Base-by-base conservation (phyloP, 805 yeast species). In the Hanseniaspora lindneri region DNA sequence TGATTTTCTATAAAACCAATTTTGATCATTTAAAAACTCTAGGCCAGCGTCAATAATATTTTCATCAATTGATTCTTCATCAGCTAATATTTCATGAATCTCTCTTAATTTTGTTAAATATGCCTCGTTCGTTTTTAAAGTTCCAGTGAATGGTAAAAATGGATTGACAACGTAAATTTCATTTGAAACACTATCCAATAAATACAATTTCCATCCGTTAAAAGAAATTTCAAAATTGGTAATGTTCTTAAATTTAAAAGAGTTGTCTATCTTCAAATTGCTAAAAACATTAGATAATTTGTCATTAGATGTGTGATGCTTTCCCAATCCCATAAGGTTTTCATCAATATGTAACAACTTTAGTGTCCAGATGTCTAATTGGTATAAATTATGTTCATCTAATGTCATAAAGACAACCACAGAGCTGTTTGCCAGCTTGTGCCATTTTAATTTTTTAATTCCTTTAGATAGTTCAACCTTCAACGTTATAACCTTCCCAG, bases 151-250 rank as follows among this genome's bases (percentile, higher is more conserved):
- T 0, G 88, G 85, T 19, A 74, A 55, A 58, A 79, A 79, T n/a
- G 92, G 92, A 53, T 72, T 76, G 3, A 82, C 62, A 1, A 73
- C 66, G 55, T 71, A 79, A 1, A 83, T 52, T 53, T 81, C 83
- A 13, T 60, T 58, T 16, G 80, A 77, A 47, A 76, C 81, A 9
- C 63, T 58, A 9, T 72, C 71, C 46, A 77, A 55, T 8, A 79
- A 57, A 55, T 73, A 77, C 19, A 82, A 61, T 0, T 83, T 71
- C 44, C 80, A 55, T 2, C 70, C 68, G 11, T 79, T 80, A 17
- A 52, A 42, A 40, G 64, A 54, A 27, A 64, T 60, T 7, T 53
- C 37, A 10, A 63, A 41, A 57, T 39, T 23, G 65, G 63, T 20
- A 44, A 39, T 28, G 59, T 58, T 16, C 4, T 20, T n/a, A 5